Base-by-base conservation (phyloP, 192 early-diverging fungal species). In the Radiomyces spectabilis region DNA sequence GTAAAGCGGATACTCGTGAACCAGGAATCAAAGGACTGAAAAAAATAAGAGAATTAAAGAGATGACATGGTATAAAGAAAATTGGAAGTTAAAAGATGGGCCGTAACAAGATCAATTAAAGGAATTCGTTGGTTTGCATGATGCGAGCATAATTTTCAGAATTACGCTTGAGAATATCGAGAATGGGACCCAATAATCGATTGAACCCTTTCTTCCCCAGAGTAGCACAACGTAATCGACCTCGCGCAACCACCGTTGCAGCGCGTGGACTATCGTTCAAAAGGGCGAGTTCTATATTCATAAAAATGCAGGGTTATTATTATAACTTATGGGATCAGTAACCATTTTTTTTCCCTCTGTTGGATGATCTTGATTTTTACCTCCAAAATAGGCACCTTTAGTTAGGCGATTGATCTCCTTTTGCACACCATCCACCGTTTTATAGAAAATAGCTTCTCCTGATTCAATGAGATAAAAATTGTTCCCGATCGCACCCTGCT, bases 321-420 rank as follows among this genome's bases (percentile, higher is more conserved):
- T n/a, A n/a, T n/a, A n/a, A n/a, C n/a, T n/a, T n/a, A n/a, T n/a
- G n/a, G 13, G 38, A 39, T 39, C 38, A 15, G 13, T 39, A 15
- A 12, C 16, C 38, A 12, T 39, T 39, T 39, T 39, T n/a, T 39
- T 39, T 39, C 38, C 38, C 38, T 39, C 38, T 15, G 13, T 39
- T 39, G 13, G 13, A 16, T 39, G 38, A 6, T 13, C 12, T 49
- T 32, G 29, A 37, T 41, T n/a, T 25, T 57, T 74, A 92, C 90
- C 90, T 79, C 96, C 96, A 84, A 98, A 98, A 68, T 97, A 98
- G 27, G 84, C 87, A 26, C 95, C 96, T 72, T 89, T 89, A 31
- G 76, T 77, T 47, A 94, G 69, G 37, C 74, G 61, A 52, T 80
- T 84, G 56, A 86, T 77, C 59, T 82, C 68, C 55, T 85, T 84